Evolutionary conservation across 2,329 filamentous ascomycete genomes (phyloP), one percentile per base, ranked within the genome.

Genomic region (Leptographium procerum): DNA sequence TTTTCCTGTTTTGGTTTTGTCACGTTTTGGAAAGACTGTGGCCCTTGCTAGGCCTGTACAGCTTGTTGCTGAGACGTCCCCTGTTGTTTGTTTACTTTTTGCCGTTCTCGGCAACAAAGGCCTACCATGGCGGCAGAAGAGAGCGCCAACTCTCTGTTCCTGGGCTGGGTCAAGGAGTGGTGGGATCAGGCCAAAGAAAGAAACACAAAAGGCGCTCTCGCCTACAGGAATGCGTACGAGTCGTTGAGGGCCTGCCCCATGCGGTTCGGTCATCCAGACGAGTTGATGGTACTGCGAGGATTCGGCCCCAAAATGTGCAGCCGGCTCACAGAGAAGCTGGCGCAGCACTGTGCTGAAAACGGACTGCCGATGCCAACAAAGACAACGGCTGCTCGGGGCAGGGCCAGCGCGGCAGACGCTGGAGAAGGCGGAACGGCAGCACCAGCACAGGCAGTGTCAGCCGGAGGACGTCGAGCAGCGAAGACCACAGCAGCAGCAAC

Each of bases 131-230:
- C 19, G 13, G 22, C 43, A 22, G 71, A 68, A 26, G 65, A 74
- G 31, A 85, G 81, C 63, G 79, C 83, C 19, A 94, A 94, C 65
- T 84, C 88, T 6, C 76, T 89, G 47, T 77, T 90, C 10, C 77
- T 91, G 13, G 73, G 74, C 63, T 91, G 87, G 84, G 82, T 91
- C 55, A 85, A 88, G 66, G 87, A 91, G 73, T 90, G 86, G 86
- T 79, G 87, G 55, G 86, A 91, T 51, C 69, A 80, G 47, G 88
- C 87, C 14, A 77, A 80, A 54, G 82, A 89, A 64, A 80, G 80
- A 52, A 89, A 86, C 66, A 81, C 82, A 22, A 90, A 89, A 68
- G 86, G 86, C 26, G 72, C 84, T 28, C 82, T 78, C n/a, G 85
- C 82, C 0, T 92, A 91, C 69, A 87, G 82, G 63, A 83, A 86